These are phyloP conservation scores for Chrysosporium keratinophilum DNA, from an alignment of 2,329 filamentous ascomycete species.

Conservation along the genomic window DNA sequence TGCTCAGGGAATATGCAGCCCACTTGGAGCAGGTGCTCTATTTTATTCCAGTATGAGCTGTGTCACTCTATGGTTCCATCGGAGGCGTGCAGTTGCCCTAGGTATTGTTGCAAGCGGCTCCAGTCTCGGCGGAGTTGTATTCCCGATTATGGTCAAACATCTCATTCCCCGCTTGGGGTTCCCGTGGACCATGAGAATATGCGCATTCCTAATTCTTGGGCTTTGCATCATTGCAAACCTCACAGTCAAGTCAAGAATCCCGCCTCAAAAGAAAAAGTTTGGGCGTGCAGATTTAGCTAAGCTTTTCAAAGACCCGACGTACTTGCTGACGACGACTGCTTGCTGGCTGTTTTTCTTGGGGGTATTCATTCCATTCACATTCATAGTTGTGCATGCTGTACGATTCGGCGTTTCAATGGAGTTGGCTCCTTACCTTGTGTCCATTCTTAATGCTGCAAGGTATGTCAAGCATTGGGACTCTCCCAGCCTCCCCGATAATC, in stretches of 20 bases:
- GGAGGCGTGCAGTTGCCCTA: constrained; percentile 43
- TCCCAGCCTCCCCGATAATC: background rate
- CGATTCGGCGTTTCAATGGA: constrained; percentile 39
- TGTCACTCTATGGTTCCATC: constrained; percentile 44
- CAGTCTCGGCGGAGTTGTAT: constrained; percentile 49
- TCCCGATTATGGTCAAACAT: constrained; percentile 51
- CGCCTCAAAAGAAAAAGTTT: too few species aligned
- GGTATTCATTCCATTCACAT: constrained; percentile 51
- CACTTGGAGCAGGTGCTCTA: constrained; percentile 42
- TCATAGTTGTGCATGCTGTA: constrained; percentile 39
- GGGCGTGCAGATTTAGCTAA: too few species aligned
- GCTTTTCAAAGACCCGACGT: constrained; percentile 40
- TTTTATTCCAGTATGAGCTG: constrained; percentile 38
- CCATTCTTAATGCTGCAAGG: constrained; percentile 44
- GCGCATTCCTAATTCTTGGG: constrained; percentile 51
- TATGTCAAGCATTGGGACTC: constrained; percentile 18
- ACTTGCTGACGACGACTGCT: constrained; percentile 36
- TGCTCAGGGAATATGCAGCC: constrained; percentile 45
- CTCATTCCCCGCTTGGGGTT: constrained; percentile 46
- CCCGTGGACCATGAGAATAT: constrained; percentile 48
- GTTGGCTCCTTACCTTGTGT: constrained; percentile 44
- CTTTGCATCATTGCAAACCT: constrained; percentile 45
- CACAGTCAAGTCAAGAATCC: constrained; percentile 36
- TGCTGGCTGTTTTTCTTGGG: constrained; percentile 49
- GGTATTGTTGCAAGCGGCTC: constrained; percentile 47